Evolutionary conservation across 352 stramenopile genomes (phyloP).

Genomic region (Globisporangium radiosum): DNA sequence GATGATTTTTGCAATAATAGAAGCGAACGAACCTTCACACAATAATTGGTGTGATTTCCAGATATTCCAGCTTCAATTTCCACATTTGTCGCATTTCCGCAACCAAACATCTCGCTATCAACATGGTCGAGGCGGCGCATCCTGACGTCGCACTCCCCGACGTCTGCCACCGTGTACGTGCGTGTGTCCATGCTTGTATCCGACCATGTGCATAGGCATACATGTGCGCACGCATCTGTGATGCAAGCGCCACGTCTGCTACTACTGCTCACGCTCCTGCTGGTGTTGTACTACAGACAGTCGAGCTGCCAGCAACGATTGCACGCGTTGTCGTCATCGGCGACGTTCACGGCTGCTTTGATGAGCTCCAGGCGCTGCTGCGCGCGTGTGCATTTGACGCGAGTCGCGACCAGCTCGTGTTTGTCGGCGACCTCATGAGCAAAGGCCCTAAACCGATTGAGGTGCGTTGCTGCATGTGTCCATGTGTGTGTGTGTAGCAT

Average conservation of each 20-base stretch:
- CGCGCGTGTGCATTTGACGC: constrained; percentile 31
- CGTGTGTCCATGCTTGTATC: neutral
- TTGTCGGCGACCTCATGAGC: constrained; percentile 91
- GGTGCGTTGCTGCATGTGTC: constrained; percentile 9
- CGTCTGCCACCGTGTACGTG: constrained; percentile 31
- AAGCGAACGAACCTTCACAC: too few relatives aligned
- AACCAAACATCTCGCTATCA: too few relatives aligned
- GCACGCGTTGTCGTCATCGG: constrained; percentile 80
- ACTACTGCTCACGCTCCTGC: neutral
- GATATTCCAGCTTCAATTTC: too few relatives aligned
- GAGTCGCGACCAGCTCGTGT: constrained; percentile 64
- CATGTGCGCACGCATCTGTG: neutral
- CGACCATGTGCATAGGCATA: neutral
- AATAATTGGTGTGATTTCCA: too few relatives aligned
- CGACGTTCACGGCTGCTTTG: constrained; percentile 89
- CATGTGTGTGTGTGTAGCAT: neutral
- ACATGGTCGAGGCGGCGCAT: constrained; percentile 16
- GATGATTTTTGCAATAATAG: too few relatives aligned
- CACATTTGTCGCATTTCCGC: too few relatives aligned
- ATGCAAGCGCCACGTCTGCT: too few relatives aligned
- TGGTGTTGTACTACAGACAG: constrained; percentile 9
- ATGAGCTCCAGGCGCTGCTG: constrained; percentile 76
- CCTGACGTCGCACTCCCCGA: constrained; percentile 40
- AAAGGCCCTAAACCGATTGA: constrained; percentile 85
- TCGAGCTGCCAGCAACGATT: constrained; percentile 16